Evolutionary conservation across 2,329 filamentous ascomycete species (phyloP).

Genomic region (Fonsecaea monophora): DNA sequence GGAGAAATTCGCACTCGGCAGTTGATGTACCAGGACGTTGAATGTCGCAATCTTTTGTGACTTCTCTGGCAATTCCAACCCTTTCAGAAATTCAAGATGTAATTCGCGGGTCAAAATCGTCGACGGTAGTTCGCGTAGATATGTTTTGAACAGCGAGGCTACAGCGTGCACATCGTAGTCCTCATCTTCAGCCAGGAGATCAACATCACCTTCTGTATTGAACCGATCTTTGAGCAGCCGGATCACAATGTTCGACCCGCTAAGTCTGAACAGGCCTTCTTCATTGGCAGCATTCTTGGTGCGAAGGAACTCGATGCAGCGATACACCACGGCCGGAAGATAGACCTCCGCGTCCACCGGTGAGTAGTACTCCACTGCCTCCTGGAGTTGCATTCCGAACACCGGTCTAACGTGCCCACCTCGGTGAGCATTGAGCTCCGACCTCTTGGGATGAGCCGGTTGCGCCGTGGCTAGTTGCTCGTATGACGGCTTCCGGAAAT

Average conservation of each 20-base stretch:
- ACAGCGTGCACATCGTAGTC: conserved; percentile 97
- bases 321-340: conserved; percentile 90
- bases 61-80: conserved; percentile 78
- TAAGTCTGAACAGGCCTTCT: conserved; percentile 95
- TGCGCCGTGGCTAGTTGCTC: conserved; percentile 32
- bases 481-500: conserved; percentile 37
- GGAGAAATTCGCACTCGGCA: conserved; percentile 81
- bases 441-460: conserved; percentile 22
- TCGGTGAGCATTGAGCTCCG: conserved; percentile 26
- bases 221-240: conserved; percentile 90
- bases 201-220: conserved; percentile 89
- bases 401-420: conserved; percentile 64
- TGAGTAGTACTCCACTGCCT: conserved; percentile 82
- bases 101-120: conserved; percentile 91
- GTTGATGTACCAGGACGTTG: conserved; percentile 76
- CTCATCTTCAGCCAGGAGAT: conserved; percentile 79
- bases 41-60: conserved; percentile 78
- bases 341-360: conserved; percentile 75
- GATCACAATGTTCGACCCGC: conserved; percentile 95
- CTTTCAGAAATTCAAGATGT: conserved; percentile 84
- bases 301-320: conserved; percentile 91
- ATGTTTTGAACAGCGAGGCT: conserved; percentile 90
- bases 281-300: conserved; percentile 80
- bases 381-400: conserved; percentile 83
- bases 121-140: conserved; percentile 87